These are phyloP conservation scores for Hortiboletus flavorubellus DNA, from an alignment of 768 basidiomycete genomes.

Conservation along the genomic window DNA sequence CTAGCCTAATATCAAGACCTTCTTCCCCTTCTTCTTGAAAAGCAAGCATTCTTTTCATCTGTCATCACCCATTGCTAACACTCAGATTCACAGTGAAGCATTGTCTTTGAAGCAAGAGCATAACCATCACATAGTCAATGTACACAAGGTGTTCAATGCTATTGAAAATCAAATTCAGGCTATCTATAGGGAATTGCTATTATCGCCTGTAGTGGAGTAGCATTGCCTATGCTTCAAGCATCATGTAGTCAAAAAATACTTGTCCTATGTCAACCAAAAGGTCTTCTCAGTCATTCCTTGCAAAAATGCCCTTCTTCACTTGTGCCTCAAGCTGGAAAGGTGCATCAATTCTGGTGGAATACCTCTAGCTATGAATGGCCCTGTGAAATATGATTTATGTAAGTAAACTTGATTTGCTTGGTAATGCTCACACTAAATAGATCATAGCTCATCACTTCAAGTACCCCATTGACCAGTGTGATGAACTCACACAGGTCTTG, in stretches of 20 bases:
- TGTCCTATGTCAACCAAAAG: not conserved
- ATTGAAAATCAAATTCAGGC: no score
- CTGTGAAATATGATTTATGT: not conserved
- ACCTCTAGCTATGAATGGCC: not conserved
- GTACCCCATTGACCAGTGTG: not conserved
- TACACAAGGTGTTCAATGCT: no score
- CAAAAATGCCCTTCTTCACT: not conserved
- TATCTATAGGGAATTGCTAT: no score
- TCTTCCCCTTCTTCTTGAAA: no score
- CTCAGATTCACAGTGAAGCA: no score
- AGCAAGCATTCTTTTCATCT: no score
- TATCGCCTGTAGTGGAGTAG: not conserved
- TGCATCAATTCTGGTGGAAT: no score
- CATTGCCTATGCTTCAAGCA: not conserved
- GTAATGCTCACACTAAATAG: no score
- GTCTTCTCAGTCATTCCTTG: not conserved
- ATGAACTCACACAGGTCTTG: not conserved
- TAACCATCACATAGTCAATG: no score
- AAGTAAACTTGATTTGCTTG: not conserved
- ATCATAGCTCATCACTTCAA: not conserved
- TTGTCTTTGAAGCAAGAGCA: no score
- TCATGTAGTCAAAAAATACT: not conserved
- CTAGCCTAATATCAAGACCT: no score
- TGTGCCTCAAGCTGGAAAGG: not conserved
- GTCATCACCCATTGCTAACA: no score